Evolutionary conservation across 2,329 filamentous ascomycete species (phyloP).

Genomic region (Ploettnerulaceae sp.): DNA sequence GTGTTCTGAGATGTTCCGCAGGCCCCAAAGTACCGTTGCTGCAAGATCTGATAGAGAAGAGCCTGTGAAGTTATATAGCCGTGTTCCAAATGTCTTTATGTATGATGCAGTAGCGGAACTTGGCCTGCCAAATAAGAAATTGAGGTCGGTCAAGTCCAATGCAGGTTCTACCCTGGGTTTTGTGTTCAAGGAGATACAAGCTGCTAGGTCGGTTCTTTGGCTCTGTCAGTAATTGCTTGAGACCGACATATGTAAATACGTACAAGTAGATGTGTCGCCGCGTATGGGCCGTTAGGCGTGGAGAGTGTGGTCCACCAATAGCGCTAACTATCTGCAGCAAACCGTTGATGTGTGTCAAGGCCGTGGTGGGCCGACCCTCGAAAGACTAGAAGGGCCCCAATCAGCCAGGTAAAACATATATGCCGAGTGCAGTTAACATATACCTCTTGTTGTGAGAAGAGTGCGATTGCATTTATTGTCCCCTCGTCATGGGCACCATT

Average conservation of each 20-base stretch:
- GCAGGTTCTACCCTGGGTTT: conserved; percentile 14
- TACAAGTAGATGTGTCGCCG: conserved; percentile 20
- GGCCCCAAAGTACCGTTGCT: conserved; percentile 20
- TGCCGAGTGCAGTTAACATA: background rate
- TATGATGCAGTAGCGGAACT: conserved; percentile 13
- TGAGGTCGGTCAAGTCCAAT: conserved; percentile 14
- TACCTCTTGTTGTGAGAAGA: conserved; percentile 26
- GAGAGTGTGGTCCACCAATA: conserved; percentile 18
- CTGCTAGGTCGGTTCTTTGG: conserved; percentile 20
- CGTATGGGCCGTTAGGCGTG: conserved; percentile 12
- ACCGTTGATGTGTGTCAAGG: conserved; percentile 19
- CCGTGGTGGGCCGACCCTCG: conserved; percentile 13
- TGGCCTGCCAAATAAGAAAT: conserved; percentile 17
- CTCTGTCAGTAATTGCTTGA: background rate
- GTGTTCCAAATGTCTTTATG: conserved; percentile 12
- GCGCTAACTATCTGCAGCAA: conserved; percentile 16
- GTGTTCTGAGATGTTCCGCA: conserved; percentile 19
- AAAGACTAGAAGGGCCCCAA: conserved; percentile 9
- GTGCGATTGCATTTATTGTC: conserved; percentile 22
- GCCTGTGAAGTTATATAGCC: conserved; percentile 15
- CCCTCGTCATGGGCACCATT: conserved; percentile 21
- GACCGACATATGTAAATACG: background rate
- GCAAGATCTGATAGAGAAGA: conserved; percentile 18
- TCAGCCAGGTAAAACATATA: background rate
- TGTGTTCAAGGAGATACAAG: conserved; percentile 13